Conservation (phyloP, 495 filamentous ascomycete species). For the Annulohypoxylon stygium region DNA sequence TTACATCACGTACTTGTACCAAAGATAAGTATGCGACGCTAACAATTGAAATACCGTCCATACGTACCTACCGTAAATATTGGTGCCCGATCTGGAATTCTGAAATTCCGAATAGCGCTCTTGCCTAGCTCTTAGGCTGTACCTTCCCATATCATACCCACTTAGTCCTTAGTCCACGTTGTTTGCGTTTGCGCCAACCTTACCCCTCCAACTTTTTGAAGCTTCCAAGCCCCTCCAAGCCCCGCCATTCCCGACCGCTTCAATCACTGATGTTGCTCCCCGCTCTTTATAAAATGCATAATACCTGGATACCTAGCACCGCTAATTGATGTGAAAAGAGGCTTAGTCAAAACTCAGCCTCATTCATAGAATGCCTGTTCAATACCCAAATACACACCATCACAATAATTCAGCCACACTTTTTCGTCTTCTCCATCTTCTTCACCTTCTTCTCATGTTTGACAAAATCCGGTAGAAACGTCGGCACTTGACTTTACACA, state of each 20-base stretch:
- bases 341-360: constrained; percentile 44
- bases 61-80: constrained; percentile 12
- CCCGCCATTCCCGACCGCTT: constrained; percentile 29
- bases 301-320: no score
- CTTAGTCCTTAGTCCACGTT: constrained; percentile 14
- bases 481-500: neutral
- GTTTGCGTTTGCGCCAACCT: constrained; percentile 22
- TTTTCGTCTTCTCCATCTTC: neutral
- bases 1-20: neutral
- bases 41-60: constrained; percentile 8
- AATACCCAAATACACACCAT: neutral
- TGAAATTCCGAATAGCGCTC: constrained; percentile 2
- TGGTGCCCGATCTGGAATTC: constrained; percentile 33
- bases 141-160: constrained; percentile 14
- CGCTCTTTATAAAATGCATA: constrained; percentile 3
- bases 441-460: no score
- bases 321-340: constrained; percentile 7
- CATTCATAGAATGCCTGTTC: constrained; percentile 5
- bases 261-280: neutral
- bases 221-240: constrained; percentile 23
- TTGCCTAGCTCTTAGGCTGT: constrained; percentile 3
- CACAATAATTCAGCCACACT: constrained; percentile 7
- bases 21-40: constrained; percentile 14
- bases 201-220: constrained; percentile 16
- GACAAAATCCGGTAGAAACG: neutral